Conservation (phyloP, 2,329 filamentous ascomycete species). For the Amauroascus niger region DNA sequence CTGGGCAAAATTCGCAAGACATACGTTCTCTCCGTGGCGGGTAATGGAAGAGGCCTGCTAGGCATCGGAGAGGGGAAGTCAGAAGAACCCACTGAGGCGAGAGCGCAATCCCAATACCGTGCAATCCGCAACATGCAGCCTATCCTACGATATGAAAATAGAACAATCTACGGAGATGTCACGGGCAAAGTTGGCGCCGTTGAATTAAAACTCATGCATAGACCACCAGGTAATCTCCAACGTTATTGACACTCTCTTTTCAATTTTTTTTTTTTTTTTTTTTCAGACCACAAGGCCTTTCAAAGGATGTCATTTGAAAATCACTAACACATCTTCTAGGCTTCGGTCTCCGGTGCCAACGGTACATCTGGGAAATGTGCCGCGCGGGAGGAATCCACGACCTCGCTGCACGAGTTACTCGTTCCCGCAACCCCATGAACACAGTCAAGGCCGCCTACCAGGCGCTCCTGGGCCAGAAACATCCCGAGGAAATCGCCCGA, state of each 20-base stretch:
- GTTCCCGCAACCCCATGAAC: slow-evolving; percentile 94
- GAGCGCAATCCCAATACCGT: slow-evolving; percentile 62
- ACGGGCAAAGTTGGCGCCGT: slow-evolving; percentile 80
- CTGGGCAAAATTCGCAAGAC: slow-evolving; percentile 79
- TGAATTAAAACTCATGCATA: slow-evolving; percentile 66
- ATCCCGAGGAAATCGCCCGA: slow-evolving; percentile 82
- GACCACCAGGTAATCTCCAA: slow-evolving; percentile 66
- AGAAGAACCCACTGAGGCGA: slow-evolving; percentile 58
- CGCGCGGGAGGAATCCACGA: slow-evolving; percentile 78
- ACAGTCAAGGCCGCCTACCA: slow-evolving; percentile 84
- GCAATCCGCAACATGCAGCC: slow-evolving; percentile 90
- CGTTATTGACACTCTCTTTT: background rate
- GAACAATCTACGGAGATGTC: slow-evolving; percentile 82
- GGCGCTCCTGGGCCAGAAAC: slow-evolving; percentile 69
- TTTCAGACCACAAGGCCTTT: background rate
- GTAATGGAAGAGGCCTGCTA: slow-evolving; percentile 74
- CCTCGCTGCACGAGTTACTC: slow-evolving; percentile 69
- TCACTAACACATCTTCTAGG: slow-evolving; percentile 45
- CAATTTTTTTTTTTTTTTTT: background rate
- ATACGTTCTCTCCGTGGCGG: slow-evolving; percentile 71
- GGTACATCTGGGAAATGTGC: slow-evolving; percentile 90
- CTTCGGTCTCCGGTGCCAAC: slow-evolving; percentile 85
- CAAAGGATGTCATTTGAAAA: slow-evolving; percentile 12
- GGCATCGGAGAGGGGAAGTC: slow-evolving; percentile 88
- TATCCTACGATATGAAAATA: slow-evolving; percentile 79